A percentile compares a stretch with the other conserved stretches of the same genome.
Evolutionary conservation across 2,329 filamentous ascomycete genomes (phyloP).

Genomic region (Xylaria sp.): DNA sequence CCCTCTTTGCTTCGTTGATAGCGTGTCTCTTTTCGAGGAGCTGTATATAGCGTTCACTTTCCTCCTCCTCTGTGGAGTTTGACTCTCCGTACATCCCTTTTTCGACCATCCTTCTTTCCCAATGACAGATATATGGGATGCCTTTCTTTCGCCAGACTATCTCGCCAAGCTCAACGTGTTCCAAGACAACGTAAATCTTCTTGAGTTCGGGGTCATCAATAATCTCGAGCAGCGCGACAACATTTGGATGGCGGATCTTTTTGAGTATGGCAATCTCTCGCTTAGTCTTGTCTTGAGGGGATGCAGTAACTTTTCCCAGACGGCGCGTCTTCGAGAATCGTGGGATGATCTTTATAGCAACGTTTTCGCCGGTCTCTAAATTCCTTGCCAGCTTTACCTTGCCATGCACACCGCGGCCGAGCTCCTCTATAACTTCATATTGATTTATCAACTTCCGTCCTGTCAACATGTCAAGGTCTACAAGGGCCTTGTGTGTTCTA

Average conservation of each 20-base stretch:
- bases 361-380: slow-evolving; percentile 77
- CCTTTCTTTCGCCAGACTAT: slow-evolving; percentile 94
- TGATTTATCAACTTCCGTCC: slow-evolving; percentile 97
- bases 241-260: slow-evolving; percentile 97
- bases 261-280: slow-evolving; percentile 98
- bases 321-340: slow-evolving; percentile 93
- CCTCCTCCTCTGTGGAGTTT: slow-evolving; percentile 68
- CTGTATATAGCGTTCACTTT: slow-evolving; percentile 64
- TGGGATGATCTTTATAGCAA: slow-evolving; percentile 98
- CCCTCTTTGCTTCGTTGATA: slow-evolving; percentile 67
- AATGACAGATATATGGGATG: slow-evolving; percentile 80
- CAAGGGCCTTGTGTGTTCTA: slow-evolving; percentile 88
- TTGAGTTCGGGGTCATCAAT: slow-evolving; percentile 96
- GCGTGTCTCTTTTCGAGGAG: slow-evolving; percentile 69
- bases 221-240: slow-evolving; percentile 93
- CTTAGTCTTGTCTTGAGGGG: slow-evolving; percentile 83
- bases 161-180: slow-evolving; percentile 94
- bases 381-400: slow-evolving; percentile 96
- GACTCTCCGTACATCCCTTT: slow-evolving; percentile 72
- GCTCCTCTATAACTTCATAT: slow-evolving; percentile 96
- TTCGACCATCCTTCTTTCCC: slow-evolving; percentile 85
- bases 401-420: slow-evolving; percentile 94
- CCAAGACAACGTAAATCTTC: slow-evolving; percentile 98
- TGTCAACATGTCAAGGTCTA: slow-evolving; percentile 88
- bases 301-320: slow-evolving; percentile 82